A percentile compares a stretch with the other conserved stretches of the same genome.
Conservation (phyloP, 2,329 filamentous ascomycete species). For the Claviceps sp. region DNA sequence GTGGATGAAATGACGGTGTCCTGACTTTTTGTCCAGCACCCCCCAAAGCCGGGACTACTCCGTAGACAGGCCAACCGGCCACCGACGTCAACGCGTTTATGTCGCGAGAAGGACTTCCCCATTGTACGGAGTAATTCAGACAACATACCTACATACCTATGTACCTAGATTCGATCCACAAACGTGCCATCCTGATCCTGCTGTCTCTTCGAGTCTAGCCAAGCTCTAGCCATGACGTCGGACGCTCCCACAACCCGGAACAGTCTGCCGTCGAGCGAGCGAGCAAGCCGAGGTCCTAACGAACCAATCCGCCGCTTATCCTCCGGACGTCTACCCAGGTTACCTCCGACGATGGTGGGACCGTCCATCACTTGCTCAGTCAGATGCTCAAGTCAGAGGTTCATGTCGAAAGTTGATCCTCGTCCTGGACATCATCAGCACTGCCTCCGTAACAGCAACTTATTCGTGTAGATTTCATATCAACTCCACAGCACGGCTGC, state of each 20-base stretch:
- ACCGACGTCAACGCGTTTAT: not conserved
- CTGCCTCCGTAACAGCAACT: too few species aligned
- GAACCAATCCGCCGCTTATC: not conserved
- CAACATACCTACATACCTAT: not conserved
- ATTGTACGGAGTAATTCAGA: not conserved
- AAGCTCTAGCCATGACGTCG: not conserved
- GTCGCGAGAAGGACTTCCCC: not conserved
- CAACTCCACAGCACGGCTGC: too few species aligned
- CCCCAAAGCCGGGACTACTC: not conserved
- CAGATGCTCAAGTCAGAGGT: not conserved
- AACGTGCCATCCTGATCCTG: not conserved
- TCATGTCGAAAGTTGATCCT: too few species aligned
- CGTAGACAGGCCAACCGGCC: constrained; percentile 5
- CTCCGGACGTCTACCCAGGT: not conserved
- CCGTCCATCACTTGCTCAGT: not conserved
- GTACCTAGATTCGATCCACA: not conserved
- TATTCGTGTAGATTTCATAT: too few species aligned
- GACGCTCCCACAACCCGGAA: too few species aligned
- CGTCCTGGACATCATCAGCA: too few species aligned
- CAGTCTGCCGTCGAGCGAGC: too few species aligned
- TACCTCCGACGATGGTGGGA: not conserved
- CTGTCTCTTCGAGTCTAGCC: not conserved
- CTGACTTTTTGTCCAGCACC: not conserved
- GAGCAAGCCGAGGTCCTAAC: too few species aligned
- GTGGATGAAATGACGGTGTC: too few species aligned